Evolutionary conservation across 2,329 filamentous ascomycete species (phyloP).

Genomic region (Fusarium sp.): DNA sequence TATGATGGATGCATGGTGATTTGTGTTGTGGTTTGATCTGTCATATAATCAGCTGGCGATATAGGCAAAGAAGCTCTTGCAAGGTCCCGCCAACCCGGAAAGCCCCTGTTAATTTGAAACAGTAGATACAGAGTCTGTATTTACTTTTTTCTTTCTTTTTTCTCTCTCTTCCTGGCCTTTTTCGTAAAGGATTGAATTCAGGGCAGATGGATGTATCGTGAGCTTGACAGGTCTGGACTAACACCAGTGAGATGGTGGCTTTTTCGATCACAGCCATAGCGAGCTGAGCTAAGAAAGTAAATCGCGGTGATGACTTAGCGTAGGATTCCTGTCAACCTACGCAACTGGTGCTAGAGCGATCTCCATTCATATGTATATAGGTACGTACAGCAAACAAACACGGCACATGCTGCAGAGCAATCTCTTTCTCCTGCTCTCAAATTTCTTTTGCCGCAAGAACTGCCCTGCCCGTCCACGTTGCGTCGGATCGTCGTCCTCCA

Average conservation of each 20-base stretch:
- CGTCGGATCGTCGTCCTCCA: constrained; percentile 17
- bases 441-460: no score
- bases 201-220: no score
- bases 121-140: not conserved
- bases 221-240: not conserved
- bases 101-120: not conserved
- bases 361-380: no score
- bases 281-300: constrained; percentile 1
- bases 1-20: not conserved
- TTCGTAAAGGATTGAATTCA: no score
- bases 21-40: not conserved
- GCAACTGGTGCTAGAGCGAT: no score
- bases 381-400: constrained; percentile 6
- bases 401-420: constrained; percentile 6
- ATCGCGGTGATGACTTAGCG: not conserved
- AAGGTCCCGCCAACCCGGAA: not conserved
- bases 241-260: not conserved
- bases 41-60: not conserved
- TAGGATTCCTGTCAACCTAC: no score
- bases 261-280: not conserved
- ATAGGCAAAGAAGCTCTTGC: no score
- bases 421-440: not conserved
- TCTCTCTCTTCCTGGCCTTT: not conserved
- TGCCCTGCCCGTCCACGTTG: constrained; percentile 11
- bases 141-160: constrained; percentile 4